Evolutionary conservation across 176 grass and related monocot genomes (phyloP), one percentile per base, ranked within the genome.

Genomic region (Guadua angustifolia): DNA sequence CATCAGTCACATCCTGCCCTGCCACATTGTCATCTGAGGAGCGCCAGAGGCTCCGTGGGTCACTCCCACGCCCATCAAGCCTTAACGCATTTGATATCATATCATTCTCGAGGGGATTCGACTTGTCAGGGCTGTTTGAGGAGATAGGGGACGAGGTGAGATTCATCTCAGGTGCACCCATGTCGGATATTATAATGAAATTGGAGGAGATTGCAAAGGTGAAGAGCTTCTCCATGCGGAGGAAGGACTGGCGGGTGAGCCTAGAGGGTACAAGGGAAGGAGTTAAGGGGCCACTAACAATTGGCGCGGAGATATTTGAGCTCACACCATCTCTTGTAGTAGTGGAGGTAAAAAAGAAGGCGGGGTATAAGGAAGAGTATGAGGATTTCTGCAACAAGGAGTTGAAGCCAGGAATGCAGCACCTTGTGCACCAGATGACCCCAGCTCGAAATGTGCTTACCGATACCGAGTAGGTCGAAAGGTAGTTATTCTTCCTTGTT

Each of bases 61-160:
- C 79, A 5, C 85, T 94, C 16, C 85, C 96, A 32, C 92, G 93
- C 66, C 97, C 93, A 7, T 89, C 93, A 42, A 99, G 97, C 74
- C 89, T 99, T 33, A 99, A 95, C 52, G 97, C 97, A 11, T 99
- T 99, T 21, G 97, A 99, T 82, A 99, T 99, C 78, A 99, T 99
- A 83, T 99, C 91, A 29, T 99, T 99, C 88, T 95, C 97, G 0
- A 84, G 64, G n/a, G 93, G 93, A 15, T 99, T 99, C 35, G 81
- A 99, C 66, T 89, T 99, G 40, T 99, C 97, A 0, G 97, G 97
- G 38, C 61, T 99, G 73, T 99, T 99, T 52, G 97, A 95, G 72
- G 97, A 99, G 57, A 89, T 72, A 19, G 91, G 97, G 70, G 84
- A 96, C 25, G 87, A 94, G 81, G 55, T 92, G 24, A 88, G 97